A percentile compares a stretch with the other conserved stretches of the same genome.
Conservation (phyloP, 371 early-diverging fungal species). For the Mucor irregularis region DNA sequence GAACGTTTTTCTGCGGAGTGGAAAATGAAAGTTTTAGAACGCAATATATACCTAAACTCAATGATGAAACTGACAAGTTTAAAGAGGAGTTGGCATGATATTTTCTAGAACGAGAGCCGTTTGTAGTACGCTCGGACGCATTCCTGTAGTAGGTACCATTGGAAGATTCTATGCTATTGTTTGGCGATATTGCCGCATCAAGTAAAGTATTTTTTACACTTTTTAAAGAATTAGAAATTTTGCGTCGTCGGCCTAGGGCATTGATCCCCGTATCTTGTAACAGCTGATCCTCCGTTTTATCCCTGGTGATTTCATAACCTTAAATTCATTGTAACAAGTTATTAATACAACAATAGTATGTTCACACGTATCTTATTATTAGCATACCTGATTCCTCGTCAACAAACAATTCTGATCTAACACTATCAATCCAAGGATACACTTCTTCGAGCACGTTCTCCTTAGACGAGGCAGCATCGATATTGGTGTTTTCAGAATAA, state of each 20-base stretch:
- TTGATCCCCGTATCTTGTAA: slow-evolving; percentile 57
- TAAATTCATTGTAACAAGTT: too few relatives aligned
- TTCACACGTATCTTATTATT: neutral
- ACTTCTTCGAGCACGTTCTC: too few relatives aligned
- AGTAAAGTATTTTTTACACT: slow-evolving; percentile 24
- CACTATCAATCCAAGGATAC: slow-evolving; percentile 43
- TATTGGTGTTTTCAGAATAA: too few relatives aligned
- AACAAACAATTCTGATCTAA: slow-evolving; percentile 46
- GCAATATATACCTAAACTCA: too few relatives aligned
- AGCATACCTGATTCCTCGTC: slow-evolving; percentile 51
- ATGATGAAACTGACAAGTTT: neutral
- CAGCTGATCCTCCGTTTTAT: slow-evolving; percentile 51
- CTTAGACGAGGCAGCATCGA: too few relatives aligned
- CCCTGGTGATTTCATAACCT: slow-evolving; percentile 60
- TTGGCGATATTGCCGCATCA: neutral
- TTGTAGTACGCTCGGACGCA: neutral
- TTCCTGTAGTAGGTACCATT: neutral
- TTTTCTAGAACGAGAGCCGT: too few relatives aligned
- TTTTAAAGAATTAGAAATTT: slow-evolving; percentile 55
- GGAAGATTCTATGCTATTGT: neutral
- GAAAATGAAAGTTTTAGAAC: too few relatives aligned
- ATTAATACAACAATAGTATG: slow-evolving; percentile 6
- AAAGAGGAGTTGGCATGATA: slow-evolving; percentile 7
- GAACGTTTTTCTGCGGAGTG: neutral
- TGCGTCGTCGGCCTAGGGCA: slow-evolving; percentile 57